A percentile compares a stretch with the other conserved stretches of the same genome.
Conservation (phyloP, 345 rosid species). For the Eucalyptus victrix region DNA sequence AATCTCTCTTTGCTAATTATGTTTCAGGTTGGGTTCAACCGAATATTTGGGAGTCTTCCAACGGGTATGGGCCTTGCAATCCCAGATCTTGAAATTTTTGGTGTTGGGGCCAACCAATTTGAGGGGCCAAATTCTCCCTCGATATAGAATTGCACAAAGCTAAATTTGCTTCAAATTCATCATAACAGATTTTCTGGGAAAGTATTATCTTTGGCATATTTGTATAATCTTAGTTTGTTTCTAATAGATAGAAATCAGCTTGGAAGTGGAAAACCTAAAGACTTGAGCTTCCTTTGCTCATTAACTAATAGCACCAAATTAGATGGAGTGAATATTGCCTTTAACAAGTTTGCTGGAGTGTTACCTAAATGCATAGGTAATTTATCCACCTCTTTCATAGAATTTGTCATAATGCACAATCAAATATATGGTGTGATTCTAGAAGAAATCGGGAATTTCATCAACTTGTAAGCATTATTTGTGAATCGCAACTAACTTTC, state of each 20-base stretch:
- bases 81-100: not conserved
- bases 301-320: not conserved
- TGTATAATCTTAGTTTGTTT: not conserved
- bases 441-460: not conserved
- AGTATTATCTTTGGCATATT: not conserved
- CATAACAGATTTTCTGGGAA: not conserved
- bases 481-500: not conserved
- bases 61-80: not conserved
- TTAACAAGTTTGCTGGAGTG: not conserved
- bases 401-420: accelerated
- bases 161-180: not conserved
- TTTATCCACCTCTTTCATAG: not conserved
- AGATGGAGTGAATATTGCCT: not conserved
- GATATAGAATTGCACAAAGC: not conserved
- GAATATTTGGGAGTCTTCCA: not conserved
- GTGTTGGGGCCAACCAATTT: not conserved
- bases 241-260: not conserved
- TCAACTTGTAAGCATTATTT: not conserved
- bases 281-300: not conserved
- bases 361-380: not conserved
- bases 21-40: not conserved
- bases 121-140: not conserved
- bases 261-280: not conserved
- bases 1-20: not conserved
- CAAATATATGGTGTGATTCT: not conserved